Evolutionary conservation across 2,329 filamentous ascomycete species (phyloP), one percentile per base, ranked within the genome.

Genomic region (Botryotinia convoluta): DNA sequence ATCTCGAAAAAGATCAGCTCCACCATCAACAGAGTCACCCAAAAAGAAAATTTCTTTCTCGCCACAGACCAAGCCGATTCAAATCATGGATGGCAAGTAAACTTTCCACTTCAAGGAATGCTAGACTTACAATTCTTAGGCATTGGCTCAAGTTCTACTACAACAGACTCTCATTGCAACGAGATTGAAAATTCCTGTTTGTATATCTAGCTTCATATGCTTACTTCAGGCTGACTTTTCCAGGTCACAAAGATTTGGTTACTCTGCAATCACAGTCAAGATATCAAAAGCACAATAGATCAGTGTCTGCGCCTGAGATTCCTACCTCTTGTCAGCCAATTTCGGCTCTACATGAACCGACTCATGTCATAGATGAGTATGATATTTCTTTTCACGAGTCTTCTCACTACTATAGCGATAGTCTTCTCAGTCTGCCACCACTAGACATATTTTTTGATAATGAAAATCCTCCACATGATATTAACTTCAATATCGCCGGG

Each of bases 1-100:
- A n/a, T 62, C 60, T 8, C 60, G 60, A n/a, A 62, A 62, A 62
- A 39, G 60, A 62, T 62, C 60, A 39, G 60, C 60, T 18, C 60
- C 32, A 39, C 35, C 60, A 62, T n/a, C 35, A n/a, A n/a, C 37
- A 62, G 60, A 37, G 60, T n/a, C 60, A 18, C 60, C 35, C 10
- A 62, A 62, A 42, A 62, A 37, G 35, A 62, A 62, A 39, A 16
- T n/a, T 1, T 22, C 60, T 16, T n/a, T 62, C 35, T 37, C 32
- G 5, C 35, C 35, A 39, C 35, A 62, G 26, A 16, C 22, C 3
- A 37, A 39, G 35, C 60, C 32, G n/a, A 35, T 8, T 62, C 22
- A 22, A 39, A 14, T 3, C 32, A 37, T 8, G 6, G 60, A 39
- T 39, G 22, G 60, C 16, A 39, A 62, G 60, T 62, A 16, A 26